Percentiles rank a stretch among this genome's conserved stretches.
These are phyloP conservation scores for Cryptosporidium xiaoi DNA, from an alignment of 169 alveolate genomes.

Conservation along the genomic window DNA sequence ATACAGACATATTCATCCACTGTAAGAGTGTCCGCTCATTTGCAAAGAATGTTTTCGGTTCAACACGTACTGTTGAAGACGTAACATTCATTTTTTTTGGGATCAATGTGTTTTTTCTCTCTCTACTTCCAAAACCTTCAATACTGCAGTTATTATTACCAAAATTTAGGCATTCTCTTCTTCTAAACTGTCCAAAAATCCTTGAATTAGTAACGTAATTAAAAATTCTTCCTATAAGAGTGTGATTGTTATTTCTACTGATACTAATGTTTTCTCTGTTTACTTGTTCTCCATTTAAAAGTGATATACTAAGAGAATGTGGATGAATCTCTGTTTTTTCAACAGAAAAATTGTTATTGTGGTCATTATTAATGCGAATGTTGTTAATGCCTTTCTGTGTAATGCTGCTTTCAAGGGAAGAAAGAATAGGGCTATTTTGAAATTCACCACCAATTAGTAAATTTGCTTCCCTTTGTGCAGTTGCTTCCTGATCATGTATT, in stretches of 20 bases:
- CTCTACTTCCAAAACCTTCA: slow-evolving; percentile 7
- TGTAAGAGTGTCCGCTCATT: slow-evolving; percentile 83
- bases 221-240: too few species aligned
- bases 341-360: background rate
- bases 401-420: slow-evolving; percentile 25
- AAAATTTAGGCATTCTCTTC: slow-evolving; percentile 24
- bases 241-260: slow-evolving; percentile 17
- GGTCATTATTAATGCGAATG: background rate
- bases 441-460: slow-evolving; percentile 16
- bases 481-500: slow-evolving; percentile 67
- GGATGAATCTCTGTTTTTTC: background rate
- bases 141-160: slow-evolving; percentile 7
- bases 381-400: background rate
- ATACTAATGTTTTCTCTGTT: background rate
- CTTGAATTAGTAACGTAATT: background rate
- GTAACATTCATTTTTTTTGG: background rate
- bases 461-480: slow-evolving; percentile 72
- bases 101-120: background rate
- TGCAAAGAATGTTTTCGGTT: slow-evolving; percentile 86
- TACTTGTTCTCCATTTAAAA: slow-evolving; percentile 41
- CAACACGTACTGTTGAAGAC: slow-evolving; percentile 82
- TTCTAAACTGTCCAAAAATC: background rate
- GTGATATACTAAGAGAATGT: slow-evolving; percentile 41
- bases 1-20: slow-evolving; percentile 85
- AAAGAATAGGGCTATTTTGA: slow-evolving; percentile 3